Percentiles rank a stretch among this genome's conserved stretches.
These are phyloP conservation scores for Ensete ventricosum DNA, from an alignment of 176 grass and related monocot species.

Conservation along the genomic window DNA sequence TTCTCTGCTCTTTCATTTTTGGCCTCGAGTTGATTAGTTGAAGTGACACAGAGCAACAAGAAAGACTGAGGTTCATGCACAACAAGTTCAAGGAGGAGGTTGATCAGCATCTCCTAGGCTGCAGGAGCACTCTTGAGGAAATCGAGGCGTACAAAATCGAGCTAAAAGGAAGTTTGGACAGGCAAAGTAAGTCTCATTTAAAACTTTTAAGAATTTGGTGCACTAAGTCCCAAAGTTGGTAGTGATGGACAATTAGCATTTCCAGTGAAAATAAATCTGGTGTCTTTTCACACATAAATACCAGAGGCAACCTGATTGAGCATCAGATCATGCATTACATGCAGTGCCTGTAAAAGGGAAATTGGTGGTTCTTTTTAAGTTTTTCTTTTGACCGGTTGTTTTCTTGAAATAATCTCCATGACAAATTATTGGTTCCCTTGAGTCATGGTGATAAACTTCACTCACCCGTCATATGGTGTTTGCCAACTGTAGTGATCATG, in stretches of 20 bases:
- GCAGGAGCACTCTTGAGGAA: constrained; percentile 54
- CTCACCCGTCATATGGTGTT: no score
- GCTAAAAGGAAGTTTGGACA: constrained; percentile 60
- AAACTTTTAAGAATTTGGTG: background rate
- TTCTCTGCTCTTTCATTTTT: constrained; percentile 4
- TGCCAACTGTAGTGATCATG: no score
- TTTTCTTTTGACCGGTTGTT: background rate
- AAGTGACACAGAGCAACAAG: constrained; percentile 50
- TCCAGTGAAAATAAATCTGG: background rate
- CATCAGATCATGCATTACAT: background rate
- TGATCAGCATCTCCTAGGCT: constrained; percentile 52
- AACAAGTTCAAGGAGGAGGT: constrained; percentile 82
- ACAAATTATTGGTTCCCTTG: background rate
- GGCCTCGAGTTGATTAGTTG: background rate
- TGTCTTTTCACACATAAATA: background rate
- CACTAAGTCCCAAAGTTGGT: background rate
- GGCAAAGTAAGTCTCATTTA: constrained; percentile 62
- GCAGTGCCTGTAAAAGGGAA: background rate
- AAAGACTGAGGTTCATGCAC: constrained; percentile 58
- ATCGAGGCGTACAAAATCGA: constrained; percentile 66
- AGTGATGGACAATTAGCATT: background rate
- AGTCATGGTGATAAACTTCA: no score
- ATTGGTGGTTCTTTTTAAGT: background rate
- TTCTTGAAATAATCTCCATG: background rate
- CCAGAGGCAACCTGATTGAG: background rate